phyloP scores from a whole-genome alignment of 768 basidiomycete genomes.

The Agrocybe praecox region DNA sequence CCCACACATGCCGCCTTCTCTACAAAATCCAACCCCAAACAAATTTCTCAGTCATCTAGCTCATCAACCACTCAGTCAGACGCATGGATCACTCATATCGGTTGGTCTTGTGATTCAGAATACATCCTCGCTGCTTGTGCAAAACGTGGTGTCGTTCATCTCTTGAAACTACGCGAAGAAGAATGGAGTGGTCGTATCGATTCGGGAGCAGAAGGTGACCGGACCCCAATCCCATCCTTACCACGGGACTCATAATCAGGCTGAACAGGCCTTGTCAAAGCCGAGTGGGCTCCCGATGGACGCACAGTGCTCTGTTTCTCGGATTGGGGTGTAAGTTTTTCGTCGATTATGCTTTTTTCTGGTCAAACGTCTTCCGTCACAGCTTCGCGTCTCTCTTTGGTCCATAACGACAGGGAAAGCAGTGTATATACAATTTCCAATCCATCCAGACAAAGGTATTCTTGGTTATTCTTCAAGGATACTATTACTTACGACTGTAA shows the following conservation, averaged over 20 bases:
- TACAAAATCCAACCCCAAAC: constrained; percentile 33
- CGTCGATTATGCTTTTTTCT: not conserved
- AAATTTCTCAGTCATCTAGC: constrained; percentile 22
- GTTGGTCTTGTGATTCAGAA: constrained; percentile 89
- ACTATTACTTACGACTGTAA: not conserved
- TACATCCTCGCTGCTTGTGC: constrained; percentile 82
- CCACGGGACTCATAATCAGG: constrained; percentile 10
- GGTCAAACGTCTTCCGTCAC: not conserved
- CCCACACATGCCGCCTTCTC: constrained; percentile 47
- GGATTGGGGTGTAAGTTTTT: constrained; percentile 85
- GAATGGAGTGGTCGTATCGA: constrained; percentile 79
- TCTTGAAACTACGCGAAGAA: constrained; percentile 82
- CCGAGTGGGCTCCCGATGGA: constrained; percentile 91
- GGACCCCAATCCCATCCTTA: not conserved
- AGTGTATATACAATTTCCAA: constrained; percentile 85
- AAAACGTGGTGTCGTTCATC: constrained; percentile 69
- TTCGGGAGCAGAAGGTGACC: constrained; percentile 70
- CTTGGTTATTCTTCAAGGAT: not conserved
- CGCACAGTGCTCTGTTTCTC: constrained; percentile 87
- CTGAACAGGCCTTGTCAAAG: constrained; percentile 67
- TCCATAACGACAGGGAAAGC: constrained; percentile 73
- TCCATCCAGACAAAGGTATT: constrained; percentile 78
- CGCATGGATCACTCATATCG: constrained; percentile 68
- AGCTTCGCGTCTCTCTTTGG: constrained; percentile 90
- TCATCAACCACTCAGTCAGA: constrained; percentile 27